A percentile compares a stretch with the other conserved stretches of the same genome.
Evolutionary conservation across 495 filamentous ascomycete species (phyloP).

Genomic region (Pseudoneurospora amorphoporcata): DNA sequence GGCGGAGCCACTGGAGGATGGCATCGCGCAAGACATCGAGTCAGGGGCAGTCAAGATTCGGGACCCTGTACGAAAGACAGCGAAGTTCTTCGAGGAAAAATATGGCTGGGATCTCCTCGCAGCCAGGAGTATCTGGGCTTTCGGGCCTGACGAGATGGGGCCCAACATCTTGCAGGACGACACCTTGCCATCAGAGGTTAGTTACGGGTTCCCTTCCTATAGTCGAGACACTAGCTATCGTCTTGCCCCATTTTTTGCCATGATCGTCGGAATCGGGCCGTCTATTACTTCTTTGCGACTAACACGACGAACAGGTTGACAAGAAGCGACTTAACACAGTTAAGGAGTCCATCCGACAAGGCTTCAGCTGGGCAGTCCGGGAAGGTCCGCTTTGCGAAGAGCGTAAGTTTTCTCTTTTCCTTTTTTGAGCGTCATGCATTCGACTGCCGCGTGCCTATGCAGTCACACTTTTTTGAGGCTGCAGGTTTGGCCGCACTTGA

Average conservation of each 20-base stretch:
- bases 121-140: conserved; percentile 94
- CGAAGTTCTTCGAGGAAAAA: conserved; percentile 94
- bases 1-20: conserved; percentile 86
- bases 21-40: conserved; percentile 93
- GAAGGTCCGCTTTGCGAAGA: conserved; percentile 98
- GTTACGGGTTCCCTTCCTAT: conserved; percentile 22
- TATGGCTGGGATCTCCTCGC: conserved; percentile 96
- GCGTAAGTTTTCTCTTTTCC: conserved; percentile 49
- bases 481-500: neutral
- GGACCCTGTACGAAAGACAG: conserved; percentile 85
- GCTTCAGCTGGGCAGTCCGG: conserved; percentile 89
- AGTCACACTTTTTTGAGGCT: neutral
- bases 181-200: conserved; percentile 70
- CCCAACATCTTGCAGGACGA: conserved; percentile 97
- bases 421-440: conserved; percentile 16
- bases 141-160: conserved; percentile 89
- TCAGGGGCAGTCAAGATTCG: conserved; percentile 81
- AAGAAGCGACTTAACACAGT: conserved; percentile 81
- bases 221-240: neutral
- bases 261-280: conserved; percentile 7
- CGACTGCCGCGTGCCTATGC: conserved; percentile 10
- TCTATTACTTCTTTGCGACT: conserved; percentile 5
- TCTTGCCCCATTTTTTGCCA: neutral
- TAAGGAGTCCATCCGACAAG: conserved; percentile 84
- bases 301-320: conserved; percentile 49